Evolutionary conservation across 2,329 filamentous ascomycete genomes (phyloP).

Genomic region (Juglanconis oblonga): DNA sequence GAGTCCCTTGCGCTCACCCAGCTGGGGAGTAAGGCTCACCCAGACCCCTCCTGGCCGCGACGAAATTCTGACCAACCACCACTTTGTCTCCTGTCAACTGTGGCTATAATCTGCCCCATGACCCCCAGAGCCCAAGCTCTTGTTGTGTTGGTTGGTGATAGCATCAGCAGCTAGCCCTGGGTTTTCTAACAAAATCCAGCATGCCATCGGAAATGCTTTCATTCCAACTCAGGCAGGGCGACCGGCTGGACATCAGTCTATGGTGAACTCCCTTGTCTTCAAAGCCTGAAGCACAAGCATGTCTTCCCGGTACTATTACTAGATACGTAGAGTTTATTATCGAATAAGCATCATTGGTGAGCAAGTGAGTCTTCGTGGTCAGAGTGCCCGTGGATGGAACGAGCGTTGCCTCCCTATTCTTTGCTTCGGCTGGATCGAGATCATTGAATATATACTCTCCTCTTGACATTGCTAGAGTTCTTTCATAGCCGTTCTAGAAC

Average conservation of each 20-base stretch:
- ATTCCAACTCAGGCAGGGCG: conserved; percentile 31
- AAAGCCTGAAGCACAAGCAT: conserved; percentile 27
- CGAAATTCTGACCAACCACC: too few relatives aligned
- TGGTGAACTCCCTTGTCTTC: conserved; percentile 24
- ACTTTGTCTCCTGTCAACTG: too few relatives aligned
- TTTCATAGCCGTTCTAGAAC: too few relatives aligned
- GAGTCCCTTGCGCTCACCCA: too few relatives aligned
- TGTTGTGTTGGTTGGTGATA: too few relatives aligned
- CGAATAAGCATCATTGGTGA: conserved; percentile 31
- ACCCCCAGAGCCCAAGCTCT: too few relatives aligned
- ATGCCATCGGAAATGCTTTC: conserved; percentile 23
- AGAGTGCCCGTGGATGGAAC: conserved; percentile 22
- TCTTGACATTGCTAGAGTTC: too few relatives aligned
- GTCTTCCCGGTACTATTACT: conserved; percentile 29
- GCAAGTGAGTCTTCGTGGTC: conserved; percentile 17
- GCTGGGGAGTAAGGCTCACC: too few relatives aligned
- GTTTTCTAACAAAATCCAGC: conserved; percentile 21
- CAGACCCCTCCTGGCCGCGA: too few relatives aligned
- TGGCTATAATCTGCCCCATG: too few relatives aligned
- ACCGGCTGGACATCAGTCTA: conserved; percentile 25
- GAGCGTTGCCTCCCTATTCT: conserved; percentile 26
- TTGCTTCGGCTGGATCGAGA: conserved; percentile 22
- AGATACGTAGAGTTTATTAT: conserved; percentile 31
- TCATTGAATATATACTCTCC: conserved; percentile 29
- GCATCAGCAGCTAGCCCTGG: not conserved